phyloP scores from a whole-genome alignment of 1,139 yeast genomes.

The Pichia sp. region DNA sequence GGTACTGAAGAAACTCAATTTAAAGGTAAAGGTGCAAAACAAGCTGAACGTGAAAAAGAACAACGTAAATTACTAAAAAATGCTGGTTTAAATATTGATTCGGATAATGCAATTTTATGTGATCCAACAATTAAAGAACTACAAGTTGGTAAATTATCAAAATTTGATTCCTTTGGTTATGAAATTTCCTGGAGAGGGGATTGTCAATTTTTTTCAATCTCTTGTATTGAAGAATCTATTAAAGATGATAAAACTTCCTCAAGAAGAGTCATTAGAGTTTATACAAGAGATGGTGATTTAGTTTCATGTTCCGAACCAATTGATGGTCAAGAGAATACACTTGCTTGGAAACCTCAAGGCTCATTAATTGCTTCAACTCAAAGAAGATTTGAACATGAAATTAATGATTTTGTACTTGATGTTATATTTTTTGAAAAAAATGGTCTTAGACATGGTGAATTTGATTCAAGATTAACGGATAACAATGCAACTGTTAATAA shows the following conservation, averaged over 20 bases:
- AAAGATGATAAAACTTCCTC: conserved; percentile 23
- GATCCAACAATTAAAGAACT: conserved; percentile 89
- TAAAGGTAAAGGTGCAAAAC: conserved; percentile 87
- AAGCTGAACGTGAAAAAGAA: conserved; percentile 55
- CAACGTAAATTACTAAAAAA: conserved; percentile 40
- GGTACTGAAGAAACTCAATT: conserved; percentile 97
- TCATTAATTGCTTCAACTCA: conserved; percentile 79
- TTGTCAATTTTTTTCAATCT: conserved; percentile 72
- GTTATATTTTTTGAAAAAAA: conserved; percentile 85
- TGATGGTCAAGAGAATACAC: conserved; percentile 64
- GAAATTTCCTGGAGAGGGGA: conserved; percentile 92
- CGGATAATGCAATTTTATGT: conserved; percentile 54
- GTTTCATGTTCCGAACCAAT: conserved; percentile 89
- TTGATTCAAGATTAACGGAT: conserved; percentile 56
- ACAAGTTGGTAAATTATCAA: conserved; percentile 60
- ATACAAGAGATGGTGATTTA: conserved; percentile 67
- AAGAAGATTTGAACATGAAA: conserved; percentile 45
- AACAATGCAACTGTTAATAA: conserved; percentile 33
- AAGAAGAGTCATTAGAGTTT: conserved; percentile 81
- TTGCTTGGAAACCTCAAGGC: conserved; percentile 92
- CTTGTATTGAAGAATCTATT: conserved; percentile 51
- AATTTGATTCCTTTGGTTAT: conserved; percentile 41
- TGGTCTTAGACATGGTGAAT: conserved; percentile 88
- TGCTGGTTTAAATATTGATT: conserved; percentile 52
- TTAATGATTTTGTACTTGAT: conserved; percentile 41